phyloP scores from a whole-genome alignment of 2,329 filamentous ascomycete species.

The Arthroderma sp. region DNA sequence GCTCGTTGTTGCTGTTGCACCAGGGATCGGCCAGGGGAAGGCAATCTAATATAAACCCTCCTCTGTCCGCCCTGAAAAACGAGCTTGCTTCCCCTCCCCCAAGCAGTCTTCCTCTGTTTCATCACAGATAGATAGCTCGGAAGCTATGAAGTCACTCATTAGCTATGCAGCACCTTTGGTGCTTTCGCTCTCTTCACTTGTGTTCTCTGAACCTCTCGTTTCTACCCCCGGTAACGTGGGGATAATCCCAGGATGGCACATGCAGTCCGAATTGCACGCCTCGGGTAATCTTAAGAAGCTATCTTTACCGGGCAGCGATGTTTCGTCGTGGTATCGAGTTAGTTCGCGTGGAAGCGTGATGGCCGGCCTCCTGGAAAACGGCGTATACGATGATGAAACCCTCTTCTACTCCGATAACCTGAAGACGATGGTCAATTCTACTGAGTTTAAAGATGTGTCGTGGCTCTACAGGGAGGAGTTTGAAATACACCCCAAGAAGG shows the following conservation, averaged over 20 bases:
- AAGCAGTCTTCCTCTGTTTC: no score
- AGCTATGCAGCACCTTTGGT: background rate
- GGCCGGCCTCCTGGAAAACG: slow-evolving; percentile 42
- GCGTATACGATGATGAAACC: slow-evolving; percentile 39
- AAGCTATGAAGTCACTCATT: background rate
- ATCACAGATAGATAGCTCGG: background rate
- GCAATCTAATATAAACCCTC: no score
- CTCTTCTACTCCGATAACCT: slow-evolving; percentile 46
- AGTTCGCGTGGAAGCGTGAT: slow-evolving; percentile 42
- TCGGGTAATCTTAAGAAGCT: slow-evolving; percentile 25
- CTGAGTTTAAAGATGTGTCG: slow-evolving; percentile 36
- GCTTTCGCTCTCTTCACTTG: background rate
- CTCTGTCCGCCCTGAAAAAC: no score
- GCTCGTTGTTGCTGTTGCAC: no score
- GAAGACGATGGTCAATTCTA: slow-evolving; percentile 27
- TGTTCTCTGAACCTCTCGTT: slow-evolving; percentile 8
- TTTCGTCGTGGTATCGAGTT: slow-evolving; percentile 40
- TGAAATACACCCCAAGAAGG: slow-evolving; percentile 19
- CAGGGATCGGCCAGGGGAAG: no score
- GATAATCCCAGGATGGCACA: slow-evolving; percentile 33
- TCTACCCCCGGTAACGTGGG: slow-evolving; percentile 15
- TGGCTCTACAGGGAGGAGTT: slow-evolving; percentile 50
- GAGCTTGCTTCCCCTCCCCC: no score
- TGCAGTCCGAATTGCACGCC: slow-evolving; percentile 33
- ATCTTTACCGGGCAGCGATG: slow-evolving; percentile 34